Evolutionary conservation across 768 basidiomycete genomes (phyloP), one percentile per base, ranked within the genome.

Genomic region (Auricularia sp.): DNA sequence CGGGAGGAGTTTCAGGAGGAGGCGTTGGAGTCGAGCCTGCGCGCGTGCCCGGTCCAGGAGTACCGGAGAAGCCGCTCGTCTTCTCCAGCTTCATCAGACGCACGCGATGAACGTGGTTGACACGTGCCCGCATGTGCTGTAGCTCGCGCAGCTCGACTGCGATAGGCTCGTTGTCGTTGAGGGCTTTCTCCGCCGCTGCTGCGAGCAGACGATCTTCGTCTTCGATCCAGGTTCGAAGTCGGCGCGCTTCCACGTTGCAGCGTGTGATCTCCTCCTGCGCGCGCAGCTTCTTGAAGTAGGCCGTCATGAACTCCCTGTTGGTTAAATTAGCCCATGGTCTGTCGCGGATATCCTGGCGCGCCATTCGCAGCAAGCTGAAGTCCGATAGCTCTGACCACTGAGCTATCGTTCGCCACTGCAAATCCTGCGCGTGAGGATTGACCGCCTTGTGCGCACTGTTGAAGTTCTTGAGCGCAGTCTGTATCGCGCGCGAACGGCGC

Each of bases 251-350:
- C 10, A 77, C 64, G 51, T 78, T 75, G 21, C 63, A 66, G 0
- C 72, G 66, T 1, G 23, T 12, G 7, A 76, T 69, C 63, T 79
- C 77, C 51, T 77, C 74, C 2, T 66, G 44, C 0, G 77, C 74
- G 8, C 69, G 69, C 44, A 68, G 62, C 29, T 77, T 71, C n/a
- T 71, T 71, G 61, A 74, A 71, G 61, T 74, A 67, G 3, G 68
- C 53, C 21, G 72, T 71, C 61, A 72, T 71, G 0, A 67, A 61
- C 66, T 71, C 68, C 7, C 72, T 47, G 64, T 81, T 81, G 72
- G 80, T 75, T 11, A 77, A 70, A 2, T 68, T 42, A 0, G 68
- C 67, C 76, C 76, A 77, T 2, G 65, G 70, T 59, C 67, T 68
- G 1, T 68, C 36, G 3, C 33, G 62, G 29, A 76, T 64, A 23